phyloP scores from a whole-genome alignment of 306 rosid species.

The Neltuma alba region DNA sequence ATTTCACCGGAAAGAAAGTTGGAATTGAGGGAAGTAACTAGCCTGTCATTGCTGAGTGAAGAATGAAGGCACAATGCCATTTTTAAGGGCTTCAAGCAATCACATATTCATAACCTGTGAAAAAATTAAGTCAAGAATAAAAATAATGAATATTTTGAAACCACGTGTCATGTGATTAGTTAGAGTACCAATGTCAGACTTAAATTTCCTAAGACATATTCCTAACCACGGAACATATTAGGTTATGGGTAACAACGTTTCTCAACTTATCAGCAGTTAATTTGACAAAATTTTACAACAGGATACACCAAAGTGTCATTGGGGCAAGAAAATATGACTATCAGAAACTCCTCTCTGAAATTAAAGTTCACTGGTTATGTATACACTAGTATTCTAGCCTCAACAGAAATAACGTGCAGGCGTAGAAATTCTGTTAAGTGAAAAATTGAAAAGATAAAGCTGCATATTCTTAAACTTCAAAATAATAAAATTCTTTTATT shows the following conservation, averaged over 20 bases:
- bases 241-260: neutral
- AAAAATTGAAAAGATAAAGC: neutral
- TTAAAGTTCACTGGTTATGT: neutral
- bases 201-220: constrained; percentile 1
- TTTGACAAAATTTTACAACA: neutral
- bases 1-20: constrained; percentile 42
- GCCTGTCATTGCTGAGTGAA: constrained; percentile 41
- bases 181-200: neutral
- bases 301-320: neutral
- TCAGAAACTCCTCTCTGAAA: neutral
- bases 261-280: constrained; percentile 5
- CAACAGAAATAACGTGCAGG: neutral
- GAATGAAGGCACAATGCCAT: constrained; percentile 55
- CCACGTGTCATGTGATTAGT: neutral
- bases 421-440: neutral
- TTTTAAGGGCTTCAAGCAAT: constrained; percentile 18
- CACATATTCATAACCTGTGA: constrained; percentile 37
- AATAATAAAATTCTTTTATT: no score
- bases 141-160: neutral
- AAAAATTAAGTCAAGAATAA: neutral
- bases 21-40: constrained; percentile 41
- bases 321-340: neutral
- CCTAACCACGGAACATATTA: neutral
- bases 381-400: neutral
- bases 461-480: neutral